Conservation (phyloP, 345 rosid genomes). For the Luvunga scandens region DNA sequence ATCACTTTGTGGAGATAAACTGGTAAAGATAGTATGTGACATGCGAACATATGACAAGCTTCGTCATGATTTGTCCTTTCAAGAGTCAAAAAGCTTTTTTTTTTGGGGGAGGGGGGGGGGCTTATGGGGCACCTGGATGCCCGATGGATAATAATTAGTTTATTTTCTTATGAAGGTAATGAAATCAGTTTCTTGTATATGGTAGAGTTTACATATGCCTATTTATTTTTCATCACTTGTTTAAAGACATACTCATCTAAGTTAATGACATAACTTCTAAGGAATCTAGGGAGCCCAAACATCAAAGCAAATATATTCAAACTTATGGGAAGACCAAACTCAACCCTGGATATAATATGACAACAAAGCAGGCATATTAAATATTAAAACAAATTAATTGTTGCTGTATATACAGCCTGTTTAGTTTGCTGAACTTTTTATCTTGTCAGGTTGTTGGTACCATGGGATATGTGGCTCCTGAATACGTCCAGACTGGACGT, state of each 20-base stretch:
- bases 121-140: neutral
- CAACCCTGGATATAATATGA: neutral
- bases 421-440: neutral
- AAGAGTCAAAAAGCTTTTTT: neutral
- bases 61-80: neutral
- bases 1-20: neutral
- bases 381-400: neutral
- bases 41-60: neutral
- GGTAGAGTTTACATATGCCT: neutral
- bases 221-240: neutral
- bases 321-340: neutral
- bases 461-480: constrained; percentile 92
- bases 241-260: neutral
- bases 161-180: neutral
- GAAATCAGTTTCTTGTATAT: neutral
- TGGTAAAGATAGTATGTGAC: neutral
- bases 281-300: neutral
- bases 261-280: neutral
- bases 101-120: neutral
- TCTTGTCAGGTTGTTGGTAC: constrained; percentile 81
- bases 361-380: neutral
- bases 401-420: neutral
- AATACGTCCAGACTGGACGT: constrained; percentile 79
- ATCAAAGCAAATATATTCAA: neutral
- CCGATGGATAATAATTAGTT: neutral